A percentile compares a stretch with the other conserved stretches of the same genome.
These are phyloP conservation scores for Saksenaea vasiformis DNA, from an alignment of 371 early-diverging fungal species.

Conservation along the genomic window DNA sequence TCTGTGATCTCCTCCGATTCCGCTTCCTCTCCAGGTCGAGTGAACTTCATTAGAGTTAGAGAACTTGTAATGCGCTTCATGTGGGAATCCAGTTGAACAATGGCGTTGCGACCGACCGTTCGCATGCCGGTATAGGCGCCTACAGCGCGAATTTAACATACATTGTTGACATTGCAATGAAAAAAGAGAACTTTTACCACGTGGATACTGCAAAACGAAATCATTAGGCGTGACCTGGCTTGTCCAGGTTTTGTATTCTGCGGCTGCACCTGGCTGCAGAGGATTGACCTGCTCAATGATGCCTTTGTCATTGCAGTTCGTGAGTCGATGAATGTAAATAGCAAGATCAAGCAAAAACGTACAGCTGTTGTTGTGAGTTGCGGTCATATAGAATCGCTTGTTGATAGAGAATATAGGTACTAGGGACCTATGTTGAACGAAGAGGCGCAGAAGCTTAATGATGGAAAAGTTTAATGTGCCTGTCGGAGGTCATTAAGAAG, in stretches of 20 bases:
- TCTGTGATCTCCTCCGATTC: slow-evolving; percentile 25
- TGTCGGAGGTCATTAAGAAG: background rate
- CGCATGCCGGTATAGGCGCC: slow-evolving; percentile 61
- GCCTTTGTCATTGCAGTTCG: slow-evolving; percentile 14
- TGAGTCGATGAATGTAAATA: background rate
- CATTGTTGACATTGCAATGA: background rate
- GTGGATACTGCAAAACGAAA: slow-evolving; percentile 39
- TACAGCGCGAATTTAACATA: background rate
- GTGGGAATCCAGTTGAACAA: slow-evolving; percentile 55
- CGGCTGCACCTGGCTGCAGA: background rate
- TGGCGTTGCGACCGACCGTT: slow-evolving; percentile 38
- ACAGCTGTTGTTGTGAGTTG: background rate
- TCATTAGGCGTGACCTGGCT: slow-evolving; percentile 25
- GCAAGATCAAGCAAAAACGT: background rate
- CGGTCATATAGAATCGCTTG: background rate
- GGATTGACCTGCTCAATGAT: slow-evolving; percentile 39
- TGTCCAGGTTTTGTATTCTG: slow-evolving; percentile 17
- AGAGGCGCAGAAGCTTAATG: background rate
- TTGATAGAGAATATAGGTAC: background rate
- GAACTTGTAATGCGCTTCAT: slow-evolving; percentile 50
- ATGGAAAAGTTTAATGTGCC: background rate
- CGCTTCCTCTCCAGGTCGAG: slow-evolving; percentile 8
- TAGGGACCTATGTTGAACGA: background rate
- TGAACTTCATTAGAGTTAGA: slow-evolving; percentile 41
- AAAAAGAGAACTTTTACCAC: slow-evolving; percentile 27